A percentile compares a stretch with the other conserved stretches of the same genome.
Conservation (phyloP, 345 rosid species). For the Excoecaria agallocha region DNA sequence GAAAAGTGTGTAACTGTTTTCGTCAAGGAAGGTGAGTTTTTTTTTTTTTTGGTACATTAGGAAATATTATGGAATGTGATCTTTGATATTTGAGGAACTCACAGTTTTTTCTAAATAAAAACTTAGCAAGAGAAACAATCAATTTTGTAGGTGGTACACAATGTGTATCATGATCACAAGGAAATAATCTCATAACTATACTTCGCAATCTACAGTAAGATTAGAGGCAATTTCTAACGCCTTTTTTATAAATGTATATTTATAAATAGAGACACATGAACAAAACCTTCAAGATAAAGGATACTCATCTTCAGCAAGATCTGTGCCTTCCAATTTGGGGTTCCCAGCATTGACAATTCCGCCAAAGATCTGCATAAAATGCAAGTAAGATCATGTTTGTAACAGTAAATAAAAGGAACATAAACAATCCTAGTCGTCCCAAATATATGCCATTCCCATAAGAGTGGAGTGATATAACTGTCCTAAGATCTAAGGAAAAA, state of each 20-base stretch:
- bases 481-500: background rate
- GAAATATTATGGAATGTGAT: conserved; percentile 40
- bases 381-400: conserved; percentile 2
- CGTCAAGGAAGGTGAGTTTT: conserved; percentile 42
- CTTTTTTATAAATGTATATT: background rate
- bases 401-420: background rate
- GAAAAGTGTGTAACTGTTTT: conserved; percentile 66
- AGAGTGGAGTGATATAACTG: background rate
- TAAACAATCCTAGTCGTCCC: background rate
- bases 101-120: background rate
- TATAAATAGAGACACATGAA: background rate
- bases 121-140: background rate
- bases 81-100: conserved; percentile 4
- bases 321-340: conserved; percentile 52
- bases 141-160: background rate
- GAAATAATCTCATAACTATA: background rate
- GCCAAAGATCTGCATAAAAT: conserved; percentile 63
- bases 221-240: background rate
- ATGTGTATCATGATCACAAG: background rate
- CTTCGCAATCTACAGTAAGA: background rate
- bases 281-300: conserved; percentile 38
- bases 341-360: conserved; percentile 94
- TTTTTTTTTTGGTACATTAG: background rate
- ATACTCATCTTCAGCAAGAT: conserved; percentile 74
- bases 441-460: conserved; percentile 10